Conservation (phyloP, 1,284 basidiomycete species). For the Sparassis latifolia region DNA sequence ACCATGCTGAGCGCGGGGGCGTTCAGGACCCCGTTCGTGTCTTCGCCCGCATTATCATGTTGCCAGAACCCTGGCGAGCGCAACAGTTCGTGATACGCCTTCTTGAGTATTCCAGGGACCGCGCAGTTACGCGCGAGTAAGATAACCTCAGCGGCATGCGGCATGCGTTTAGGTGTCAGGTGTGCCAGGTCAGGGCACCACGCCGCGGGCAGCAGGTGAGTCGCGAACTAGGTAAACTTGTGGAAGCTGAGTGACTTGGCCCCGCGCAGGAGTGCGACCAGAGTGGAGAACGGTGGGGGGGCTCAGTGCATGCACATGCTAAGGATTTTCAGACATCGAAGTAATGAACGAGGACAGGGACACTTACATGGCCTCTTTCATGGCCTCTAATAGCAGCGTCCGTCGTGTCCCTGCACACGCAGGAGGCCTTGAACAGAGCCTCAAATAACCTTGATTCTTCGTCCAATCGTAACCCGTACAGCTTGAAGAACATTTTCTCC, state of each 20-base stretch:
- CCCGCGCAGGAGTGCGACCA: constrained; percentile 25
- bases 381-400: constrained; percentile 25
- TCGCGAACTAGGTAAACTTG: constrained; percentile 18
- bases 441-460: constrained; percentile 30
- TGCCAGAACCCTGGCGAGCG: constrained; percentile 22
- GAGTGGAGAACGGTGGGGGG: constrained; percentile 20
- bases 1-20: constrained; percentile 10
- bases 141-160: constrained; percentile 23
- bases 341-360: not conserved
- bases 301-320: constrained; percentile 18
- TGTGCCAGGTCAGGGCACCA: constrained; percentile 23
- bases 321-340: too few species aligned
- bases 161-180: constrained; percentile 10
- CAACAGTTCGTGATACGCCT: constrained; percentile 33
- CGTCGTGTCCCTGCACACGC: constrained; percentile 16
- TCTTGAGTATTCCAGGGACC: constrained; percentile 26
- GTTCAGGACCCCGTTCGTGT: not conserved
- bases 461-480: constrained; percentile 30
- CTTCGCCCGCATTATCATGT: not conserved
- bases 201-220: constrained; percentile 20
- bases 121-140: constrained; percentile 24
- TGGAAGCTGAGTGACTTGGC: constrained; percentile 22
- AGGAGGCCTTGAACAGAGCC: constrained; percentile 16
- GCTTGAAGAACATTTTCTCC: constrained; percentile 25
- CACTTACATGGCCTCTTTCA: constrained; percentile 32